Evolutionary conservation across 768 basidiomycete species (phyloP), one percentile per base, ranked within the genome.

Genomic region (Mycena leptocephala): DNA sequence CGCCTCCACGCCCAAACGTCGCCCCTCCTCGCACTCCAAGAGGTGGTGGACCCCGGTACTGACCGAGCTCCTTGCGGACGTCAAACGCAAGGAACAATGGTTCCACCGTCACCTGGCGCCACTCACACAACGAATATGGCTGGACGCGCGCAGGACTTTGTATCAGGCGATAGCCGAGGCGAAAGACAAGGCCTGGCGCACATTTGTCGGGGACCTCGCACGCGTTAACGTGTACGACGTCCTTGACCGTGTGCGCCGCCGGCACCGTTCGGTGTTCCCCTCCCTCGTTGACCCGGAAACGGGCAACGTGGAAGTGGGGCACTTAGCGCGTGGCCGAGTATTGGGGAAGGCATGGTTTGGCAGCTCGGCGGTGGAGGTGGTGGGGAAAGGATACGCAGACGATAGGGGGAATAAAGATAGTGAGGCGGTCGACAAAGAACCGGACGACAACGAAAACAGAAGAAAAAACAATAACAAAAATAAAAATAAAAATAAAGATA

Each of bases 261-360:
- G 35, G 14, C 64, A 5, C 28, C 24, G 28, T 8, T 4, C 46
- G 2, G 68, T 70, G 14, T 59, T 70, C 56, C 66, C 66, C 11
- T 67, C 66, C 5, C 66, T 67, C 22, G 51, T 67, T 13, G 66
- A 67, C 24, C 66, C 66, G 35, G 35, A 14, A 24, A 67, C 66
- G 35, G n/a, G n/a, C 35, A n/a, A 35, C 5, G 51, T 18, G 6
- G 66, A 9, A 51, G 33, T 55, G 66, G 66, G 39, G 7, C 66
- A 53, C 8, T n/a, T 35, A 14, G 48, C 20, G 51, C 20, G 64
- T 26, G 64, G 64, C 18, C n/a, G 64, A 10, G 1, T 65, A 14
- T 51, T 65, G 64, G 64, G 64, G 26, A 64, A 10, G 62, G 37
- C 39, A 4, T 64, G 62, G 62, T 64, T 64, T 46, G 62, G 62